A percentile compares a stretch with the other conserved stretches of the same genome.
phyloP scores from a whole-genome alignment of 768 basidiomycete species.

The Pleurotus sapidus region DNA sequence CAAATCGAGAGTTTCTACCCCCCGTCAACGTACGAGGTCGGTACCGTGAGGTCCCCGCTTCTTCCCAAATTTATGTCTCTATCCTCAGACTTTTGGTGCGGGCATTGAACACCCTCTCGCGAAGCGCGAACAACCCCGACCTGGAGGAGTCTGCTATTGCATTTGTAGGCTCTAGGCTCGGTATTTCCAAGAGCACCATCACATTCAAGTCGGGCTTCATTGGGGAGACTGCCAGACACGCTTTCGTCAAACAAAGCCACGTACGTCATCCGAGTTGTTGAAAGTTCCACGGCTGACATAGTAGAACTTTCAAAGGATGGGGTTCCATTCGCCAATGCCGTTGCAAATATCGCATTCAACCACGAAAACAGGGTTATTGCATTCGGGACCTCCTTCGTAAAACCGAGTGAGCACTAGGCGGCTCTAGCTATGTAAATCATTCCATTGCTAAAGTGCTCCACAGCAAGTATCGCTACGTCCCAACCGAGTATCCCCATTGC shows the following conservation, averaged over 20 bases:
- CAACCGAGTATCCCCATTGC: slow-evolving; percentile 32
- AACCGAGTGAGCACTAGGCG: slow-evolving; percentile 28
- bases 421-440: background rate
- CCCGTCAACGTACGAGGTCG: slow-evolving; percentile 30
- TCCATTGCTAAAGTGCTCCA: background rate
- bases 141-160: slow-evolving; percentile 22
- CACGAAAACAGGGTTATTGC: slow-evolving; percentile 36
- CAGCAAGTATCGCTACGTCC: slow-evolving; percentile 28
- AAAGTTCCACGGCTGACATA: background rate
- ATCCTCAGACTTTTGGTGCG: slow-evolving; percentile 22
- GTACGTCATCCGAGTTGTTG: slow-evolving; percentile 12
- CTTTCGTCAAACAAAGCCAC: slow-evolving; percentile 23
- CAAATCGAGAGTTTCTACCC: slow-evolving; percentile 34
- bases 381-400: slow-evolving; percentile 45
- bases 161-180: slow-evolving; percentile 20
- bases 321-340: slow-evolving; percentile 32
- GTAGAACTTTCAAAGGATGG: slow-evolving; percentile 18
- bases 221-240: slow-evolving; percentile 19
- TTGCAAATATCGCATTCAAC: slow-evolving; percentile 43
- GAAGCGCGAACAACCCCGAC: slow-evolving; percentile 17
- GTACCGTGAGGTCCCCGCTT: background rate
- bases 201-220: slow-evolving; percentile 22
- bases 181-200: slow-evolving; percentile 16
- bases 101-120: slow-evolving; percentile 28
- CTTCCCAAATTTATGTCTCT: background rate